Evolutionary conservation across 2,329 filamentous ascomycete genomes (phyloP).

Genomic region (Elsinoe ampelina): DNA sequence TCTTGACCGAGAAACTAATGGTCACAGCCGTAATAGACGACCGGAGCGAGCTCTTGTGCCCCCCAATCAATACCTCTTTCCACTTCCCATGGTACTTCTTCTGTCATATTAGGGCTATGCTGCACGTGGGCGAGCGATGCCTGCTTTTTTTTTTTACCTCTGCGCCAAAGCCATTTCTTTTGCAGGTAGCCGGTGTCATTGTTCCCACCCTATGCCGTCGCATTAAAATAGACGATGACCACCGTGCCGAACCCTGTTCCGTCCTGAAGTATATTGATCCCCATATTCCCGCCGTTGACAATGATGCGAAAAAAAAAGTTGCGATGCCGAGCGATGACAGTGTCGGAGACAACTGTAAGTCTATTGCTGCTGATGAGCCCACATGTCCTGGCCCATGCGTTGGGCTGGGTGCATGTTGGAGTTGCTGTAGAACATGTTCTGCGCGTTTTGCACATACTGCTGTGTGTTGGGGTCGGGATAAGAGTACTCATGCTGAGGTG

Average conservation of each 20-base stretch:
- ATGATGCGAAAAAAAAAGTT: background rate
- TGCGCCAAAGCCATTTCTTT: slow-evolving; percentile 3
- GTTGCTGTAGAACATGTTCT: slow-evolving; percentile 61
- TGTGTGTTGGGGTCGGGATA: slow-evolving; percentile 64
- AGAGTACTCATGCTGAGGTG: slow-evolving; percentile 58
- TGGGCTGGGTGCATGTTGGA: slow-evolving; percentile 58
- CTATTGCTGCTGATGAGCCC: slow-evolving; percentile 39
- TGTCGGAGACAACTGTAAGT: background rate
- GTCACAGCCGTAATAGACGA: slow-evolving; percentile 9
- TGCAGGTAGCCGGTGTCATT: background rate
- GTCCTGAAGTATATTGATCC: background rate
- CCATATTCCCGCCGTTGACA: slow-evolving; percentile 1
- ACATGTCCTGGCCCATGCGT: slow-evolving; percentile 47
- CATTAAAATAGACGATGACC: slow-evolving; percentile 10
- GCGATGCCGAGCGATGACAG: background rate
- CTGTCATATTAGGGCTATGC: slow-evolving; percentile 11
- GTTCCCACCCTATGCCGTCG: background rate
- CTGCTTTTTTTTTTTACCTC: slow-evolving; percentile 1
- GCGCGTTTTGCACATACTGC: slow-evolving; percentile 46
- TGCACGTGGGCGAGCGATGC: background rate
- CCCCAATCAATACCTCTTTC: background rate
- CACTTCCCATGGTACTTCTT: background rate
- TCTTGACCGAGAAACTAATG: slow-evolving; percentile 6
- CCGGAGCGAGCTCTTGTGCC: background rate
- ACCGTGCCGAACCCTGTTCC: slow-evolving; percentile 2